Evolutionary conservation across 2,329 filamentous ascomycete species (phyloP).

Genomic region (Karstenula rhodostoma): DNA sequence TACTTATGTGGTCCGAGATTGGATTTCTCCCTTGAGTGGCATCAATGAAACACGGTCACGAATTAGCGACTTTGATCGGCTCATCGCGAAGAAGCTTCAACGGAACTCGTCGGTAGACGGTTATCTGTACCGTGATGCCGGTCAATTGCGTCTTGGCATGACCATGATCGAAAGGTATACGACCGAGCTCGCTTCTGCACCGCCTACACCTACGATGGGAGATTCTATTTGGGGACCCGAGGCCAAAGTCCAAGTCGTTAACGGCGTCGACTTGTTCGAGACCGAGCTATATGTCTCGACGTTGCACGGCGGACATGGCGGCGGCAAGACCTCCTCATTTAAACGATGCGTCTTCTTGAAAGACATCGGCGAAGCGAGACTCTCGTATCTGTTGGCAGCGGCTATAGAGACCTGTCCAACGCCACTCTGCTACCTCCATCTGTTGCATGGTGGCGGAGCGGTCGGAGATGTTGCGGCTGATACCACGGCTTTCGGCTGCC

Average conservation of each 20-base stretch:
- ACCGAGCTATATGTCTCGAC: conserved; percentile 67
- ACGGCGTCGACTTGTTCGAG: conserved; percentile 64
- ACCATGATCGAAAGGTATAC: conserved; percentile 57
- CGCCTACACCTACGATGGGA: conserved; percentile 18
- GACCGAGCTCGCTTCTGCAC: conserved; percentile 16
- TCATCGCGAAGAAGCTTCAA: conserved; percentile 52
- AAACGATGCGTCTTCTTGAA: conserved; percentile 71
- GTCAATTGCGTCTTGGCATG: conserved; percentile 60
- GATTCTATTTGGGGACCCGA: conserved; percentile 46
- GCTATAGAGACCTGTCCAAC: conserved; percentile 61
- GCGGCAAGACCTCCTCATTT: conserved; percentile 69
- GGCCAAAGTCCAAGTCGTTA: conserved; percentile 47
- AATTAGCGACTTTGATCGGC: conserved; percentile 53
- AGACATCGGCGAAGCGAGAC: conserved; percentile 47
- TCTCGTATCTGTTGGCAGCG: conserved; percentile 51
- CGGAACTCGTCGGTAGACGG: conserved; percentile 60
- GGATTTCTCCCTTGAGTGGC: conserved; percentile 37
- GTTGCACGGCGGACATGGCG: conserved; percentile 67
- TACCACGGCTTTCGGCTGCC: conserved; percentile 68
- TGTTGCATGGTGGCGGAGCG: conserved; percentile 67
- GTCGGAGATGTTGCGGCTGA: conserved; percentile 55
- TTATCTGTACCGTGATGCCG: conserved; percentile 63
- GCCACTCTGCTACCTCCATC: conserved; percentile 67
- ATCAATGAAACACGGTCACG: conserved; percentile 41
- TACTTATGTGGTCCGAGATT: conserved; percentile 46